Conservation (phyloP, 306 rosid genomes). For the Pterocarpus macrocarpus region DNA sequence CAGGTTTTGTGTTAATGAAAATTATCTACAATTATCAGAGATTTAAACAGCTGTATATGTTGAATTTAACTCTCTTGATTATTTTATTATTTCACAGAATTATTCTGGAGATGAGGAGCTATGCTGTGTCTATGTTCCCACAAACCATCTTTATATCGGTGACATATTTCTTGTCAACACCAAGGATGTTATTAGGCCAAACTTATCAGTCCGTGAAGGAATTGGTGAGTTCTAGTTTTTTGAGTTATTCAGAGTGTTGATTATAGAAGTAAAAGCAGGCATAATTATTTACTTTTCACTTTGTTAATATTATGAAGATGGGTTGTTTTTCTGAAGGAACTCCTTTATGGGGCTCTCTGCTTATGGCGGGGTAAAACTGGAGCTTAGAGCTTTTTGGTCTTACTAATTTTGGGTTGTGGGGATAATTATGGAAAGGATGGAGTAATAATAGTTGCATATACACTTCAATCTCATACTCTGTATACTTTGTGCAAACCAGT, state of each 20-base stretch:
- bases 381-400: not conserved
- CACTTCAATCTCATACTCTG: constrained; percentile 12
- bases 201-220: constrained; percentile 97
- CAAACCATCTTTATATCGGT: constrained; percentile 96
- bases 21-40: constrained; percentile 14
- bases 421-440: constrained; percentile 14
- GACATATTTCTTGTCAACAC: constrained; percentile 87
- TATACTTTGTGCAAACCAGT: constrained; percentile 19
- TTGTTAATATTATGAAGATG: constrained; percentile 20
- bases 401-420: constrained; percentile 15
- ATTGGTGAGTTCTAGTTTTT: constrained; percentile 72
- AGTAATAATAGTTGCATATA: constrained; percentile 1
- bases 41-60: constrained; percentile 21
- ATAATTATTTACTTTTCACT: constrained; percentile 8
- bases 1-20: constrained; percentile 36
- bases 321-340: not conserved
- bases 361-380: constrained; percentile 26
- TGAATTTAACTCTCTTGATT: constrained; percentile 31
- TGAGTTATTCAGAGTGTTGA: constrained; percentile 20
- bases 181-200: constrained; percentile 89
- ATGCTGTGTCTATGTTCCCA: constrained; percentile 96
- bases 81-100: constrained; percentile 59
- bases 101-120: constrained; percentile 95
- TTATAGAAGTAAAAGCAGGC: constrained; percentile 26
- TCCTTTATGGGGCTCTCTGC: constrained; percentile 13